Percentiles rank a stretch among this genome's conserved stretches.
phyloP scores from a whole-genome alignment of 1,284 basidiomycete genomes.

The Leccinum colubrinum region DNA sequence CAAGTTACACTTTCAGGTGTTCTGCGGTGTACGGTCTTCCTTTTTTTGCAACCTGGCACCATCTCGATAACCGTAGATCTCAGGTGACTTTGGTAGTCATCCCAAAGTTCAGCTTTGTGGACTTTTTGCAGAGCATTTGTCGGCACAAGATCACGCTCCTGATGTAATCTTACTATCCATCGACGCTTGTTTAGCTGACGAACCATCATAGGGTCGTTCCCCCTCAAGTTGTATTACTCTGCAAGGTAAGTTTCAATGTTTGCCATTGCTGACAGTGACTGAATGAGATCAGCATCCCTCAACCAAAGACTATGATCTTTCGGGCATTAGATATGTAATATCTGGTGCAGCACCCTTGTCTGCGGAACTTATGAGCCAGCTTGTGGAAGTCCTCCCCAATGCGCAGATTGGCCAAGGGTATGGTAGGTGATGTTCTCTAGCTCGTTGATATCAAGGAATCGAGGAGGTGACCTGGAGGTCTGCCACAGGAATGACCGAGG shows the following conservation, averaged over 20 bases:
- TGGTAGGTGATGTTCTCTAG: conserved; percentile 35
- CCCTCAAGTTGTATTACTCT: conserved; percentile 65
- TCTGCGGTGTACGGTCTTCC: conserved; percentile 41
- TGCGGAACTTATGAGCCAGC: conserved; percentile 55
- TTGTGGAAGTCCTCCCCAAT: conserved; percentile 55
- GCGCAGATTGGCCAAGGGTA: conserved; percentile 66
- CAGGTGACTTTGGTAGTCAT: conserved; percentile 66
- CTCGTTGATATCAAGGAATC: not conserved
- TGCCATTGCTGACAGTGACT: not conserved
- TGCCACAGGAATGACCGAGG: conserved; percentile 50
- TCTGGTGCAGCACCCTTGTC: conserved; percentile 76
- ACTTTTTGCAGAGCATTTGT: conserved; percentile 68
- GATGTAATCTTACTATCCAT: conserved; percentile 37
- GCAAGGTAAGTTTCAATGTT: conserved; percentile 49
- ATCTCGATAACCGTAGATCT: conserved; percentile 1
- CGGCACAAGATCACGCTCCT: conserved; percentile 66
- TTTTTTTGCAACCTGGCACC: not conserved
- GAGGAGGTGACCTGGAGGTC: not conserved
- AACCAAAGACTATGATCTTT: conserved; percentile 62
- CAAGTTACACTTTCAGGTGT: conserved; percentile 56
- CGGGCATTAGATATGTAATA: conserved; percentile 52
- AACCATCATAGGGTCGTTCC: conserved; percentile 56
- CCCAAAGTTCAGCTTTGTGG: conserved; percentile 63
- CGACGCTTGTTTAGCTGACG: not conserved
- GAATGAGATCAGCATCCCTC: conserved; percentile 49